A percentile compares a stretch with the other conserved stretches of the same genome.
phyloP scores from a whole-genome alignment of 805 yeast genomes.

The Candida pseudofarinosa region DNA sequence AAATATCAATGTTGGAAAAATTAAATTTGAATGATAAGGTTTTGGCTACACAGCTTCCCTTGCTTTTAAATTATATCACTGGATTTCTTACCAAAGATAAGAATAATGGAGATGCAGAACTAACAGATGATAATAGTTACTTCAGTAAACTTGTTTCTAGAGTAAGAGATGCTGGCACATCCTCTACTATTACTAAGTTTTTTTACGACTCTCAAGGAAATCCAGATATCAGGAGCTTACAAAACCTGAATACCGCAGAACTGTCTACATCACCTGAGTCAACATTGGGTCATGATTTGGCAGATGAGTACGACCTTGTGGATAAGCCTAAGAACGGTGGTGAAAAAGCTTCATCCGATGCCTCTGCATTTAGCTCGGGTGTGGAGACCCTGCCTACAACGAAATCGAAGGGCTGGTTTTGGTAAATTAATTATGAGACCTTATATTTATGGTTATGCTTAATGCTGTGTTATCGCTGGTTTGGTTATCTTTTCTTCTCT shows the following conservation, averaged over 20 bases:
- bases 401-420: constrained; percentile 17
- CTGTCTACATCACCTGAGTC: constrained; percentile 3
- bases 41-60: neutral
- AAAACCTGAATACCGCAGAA: neutral
- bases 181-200: neutral
- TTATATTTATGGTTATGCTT: neutral
- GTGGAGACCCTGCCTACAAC: neutral
- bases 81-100: neutral
- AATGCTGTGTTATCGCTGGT: constrained; percentile 3
- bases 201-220: neutral
- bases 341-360: neutral
- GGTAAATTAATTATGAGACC: constrained; percentile 13
- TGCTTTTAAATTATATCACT: neutral
- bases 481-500: constrained; percentile 2
- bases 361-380: neutral
- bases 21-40: neutral
- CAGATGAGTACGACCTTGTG: constrained; percentile 45
- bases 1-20: constrained; percentile 8
- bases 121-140: neutral
- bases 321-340: constrained; percentile 17
- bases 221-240: neutral
- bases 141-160: neutral
- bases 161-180: neutral
- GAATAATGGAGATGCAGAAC: neutral
- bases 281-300: constrained; percentile 3